phyloP scores from a whole-genome alignment of 2,329 filamentous ascomycete genomes.

The Nigrograna mackinnonii region DNA sequence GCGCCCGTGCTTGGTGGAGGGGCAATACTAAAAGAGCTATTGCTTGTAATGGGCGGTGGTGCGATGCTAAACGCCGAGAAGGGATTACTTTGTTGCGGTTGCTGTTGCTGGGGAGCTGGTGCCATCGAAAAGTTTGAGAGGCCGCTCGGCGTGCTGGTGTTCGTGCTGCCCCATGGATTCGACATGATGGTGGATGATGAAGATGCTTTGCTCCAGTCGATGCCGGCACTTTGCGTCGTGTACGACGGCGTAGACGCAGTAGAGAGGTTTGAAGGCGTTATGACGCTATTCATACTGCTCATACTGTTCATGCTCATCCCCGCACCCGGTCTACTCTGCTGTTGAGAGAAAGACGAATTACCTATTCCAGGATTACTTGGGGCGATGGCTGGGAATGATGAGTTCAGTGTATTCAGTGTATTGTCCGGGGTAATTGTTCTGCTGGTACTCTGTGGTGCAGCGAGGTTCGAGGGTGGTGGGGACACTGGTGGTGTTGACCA shows the following conservation, averaged over 20 bases:
- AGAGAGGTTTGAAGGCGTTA: conserved; percentile 15
- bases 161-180: conserved; percentile 26
- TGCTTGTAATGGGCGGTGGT: conserved; percentile 34
- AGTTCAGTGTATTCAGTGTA: conserved; percentile 44
- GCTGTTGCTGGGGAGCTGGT: conserved; percentile 36
- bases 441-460: conserved; percentile 27
- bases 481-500: conserved; percentile 48
- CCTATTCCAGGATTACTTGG: conserved; percentile 38
- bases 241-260: conserved; percentile 25
- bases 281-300: conserved; percentile 34
- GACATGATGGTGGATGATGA: conserved; percentile 14
- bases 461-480: conserved; percentile 34
- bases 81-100: conserved; percentile 24
- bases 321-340: conserved; percentile 33
- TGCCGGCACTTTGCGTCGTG: conserved; percentile 19
- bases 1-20: conserved; percentile 12
- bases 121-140: conserved; percentile 56
- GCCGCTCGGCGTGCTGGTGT: conserved; percentile 15
- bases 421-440: conserved; percentile 58
- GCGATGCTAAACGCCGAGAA: conserved; percentile 42
- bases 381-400: conserved; percentile 39
- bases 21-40: conserved; percentile 15
- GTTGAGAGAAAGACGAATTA: conserved; percentile 38
- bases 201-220: conserved; percentile 36
- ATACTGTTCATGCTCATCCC: conserved; percentile 38